Evolutionary conservation across 1,284 basidiomycete genomes (phyloP), one percentile per base, ranked within the genome.

Genomic region (Ustilago esculenta): DNA sequence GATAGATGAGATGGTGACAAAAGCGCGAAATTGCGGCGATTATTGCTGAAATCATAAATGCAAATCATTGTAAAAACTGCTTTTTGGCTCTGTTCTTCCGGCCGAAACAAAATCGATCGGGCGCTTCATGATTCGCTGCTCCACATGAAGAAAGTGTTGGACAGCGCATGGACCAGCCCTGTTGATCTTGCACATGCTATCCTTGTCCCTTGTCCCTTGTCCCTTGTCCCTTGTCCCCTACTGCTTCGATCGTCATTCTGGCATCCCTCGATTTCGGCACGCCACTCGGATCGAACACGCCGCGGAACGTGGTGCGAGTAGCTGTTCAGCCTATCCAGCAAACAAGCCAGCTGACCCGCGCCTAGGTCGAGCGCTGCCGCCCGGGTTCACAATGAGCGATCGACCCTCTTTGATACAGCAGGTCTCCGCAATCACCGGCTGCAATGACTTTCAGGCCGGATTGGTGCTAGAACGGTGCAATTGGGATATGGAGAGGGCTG

Each of bases 391-490:
- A 3, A 65, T 65, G 61, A 33, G 36, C 29, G 56, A 66, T 40
- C 47, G 51, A 21, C 9, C 52, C 3, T 39, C 47, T 1, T 35
- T 57, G 20, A 47, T 68, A 34, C 58, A 59, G 47, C 63, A 72
- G 47, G 41, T 72, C 17, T 36, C 33, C 20, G 64, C 54, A 20
- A 58, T 72, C 51, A 66, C 68, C 2, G 68, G 63, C 29, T 72
- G 63, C 43, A 63, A 55, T 36, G 54, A 61, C 14, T 58, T 45
- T 27, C 63, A 59, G 20, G 68, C 68, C 2, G 29, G 32, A 12
- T 12, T 49, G 10, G 54, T 72, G 15, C 54, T 72, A 2, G 57
- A 65, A 43, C 37, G 63, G 17, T 63, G 34, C 21, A 51, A 63
- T 11, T 58, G 59, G 59, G 50, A 66, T 12, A 30, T 56, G 6